A percentile compares a stretch with the other conserved stretches of the same genome.
Conservation (phyloP, 805 yeast species). For the Candida suzukii region DNA sequence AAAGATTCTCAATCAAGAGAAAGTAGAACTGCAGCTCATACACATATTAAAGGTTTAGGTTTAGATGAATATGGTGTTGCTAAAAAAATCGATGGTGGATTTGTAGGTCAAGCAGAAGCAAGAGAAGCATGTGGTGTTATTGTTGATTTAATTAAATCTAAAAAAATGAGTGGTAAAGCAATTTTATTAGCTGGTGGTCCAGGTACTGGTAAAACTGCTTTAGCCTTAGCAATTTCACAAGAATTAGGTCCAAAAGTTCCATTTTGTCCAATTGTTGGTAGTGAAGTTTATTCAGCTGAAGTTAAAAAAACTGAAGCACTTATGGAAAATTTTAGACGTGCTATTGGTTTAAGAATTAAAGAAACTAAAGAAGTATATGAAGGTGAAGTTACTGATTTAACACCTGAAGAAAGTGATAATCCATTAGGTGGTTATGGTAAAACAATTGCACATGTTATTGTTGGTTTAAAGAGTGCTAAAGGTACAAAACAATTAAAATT, state of each 20-base stretch:
- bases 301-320: slow-evolving; percentile 93
- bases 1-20: slow-evolving; percentile 46
- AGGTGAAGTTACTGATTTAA: slow-evolving; percentile 94
- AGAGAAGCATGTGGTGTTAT: slow-evolving; percentile 93
- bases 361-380: slow-evolving; percentile 97
- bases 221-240: slow-evolving; percentile 93
- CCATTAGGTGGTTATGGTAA: slow-evolving; percentile 98
- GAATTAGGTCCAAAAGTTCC: slow-evolving; percentile 97
- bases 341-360: slow-evolving; percentile 92
- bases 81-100: slow-evolving; percentile 80
- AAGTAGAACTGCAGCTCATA: slow-evolving; percentile 87
- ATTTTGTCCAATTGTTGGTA: slow-evolving; percentile 94
- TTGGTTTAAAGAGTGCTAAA: slow-evolving; percentile 87
- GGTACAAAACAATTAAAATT: slow-evolving; percentile 85
- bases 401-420: slow-evolving; percentile 94
- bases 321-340: slow-evolving; percentile 94
- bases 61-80: slow-evolving; percentile 87
- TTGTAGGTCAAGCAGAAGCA: slow-evolving; percentile 70
- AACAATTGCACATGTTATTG: slow-evolving; percentile 87
- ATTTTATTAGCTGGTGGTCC: slow-evolving; percentile 95
- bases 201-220: slow-evolving; percentile 96
- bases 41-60: slow-evolving; percentile 94
- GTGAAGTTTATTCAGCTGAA: slow-evolving; percentile 92
- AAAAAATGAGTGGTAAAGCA: slow-evolving; percentile 94
- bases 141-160: slow-evolving; percentile 87